These are phyloP conservation scores for Arthrobotrys sinensis DNA, from an alignment of 2,329 filamentous ascomycete genomes.

Conservation along the genomic window DNA sequence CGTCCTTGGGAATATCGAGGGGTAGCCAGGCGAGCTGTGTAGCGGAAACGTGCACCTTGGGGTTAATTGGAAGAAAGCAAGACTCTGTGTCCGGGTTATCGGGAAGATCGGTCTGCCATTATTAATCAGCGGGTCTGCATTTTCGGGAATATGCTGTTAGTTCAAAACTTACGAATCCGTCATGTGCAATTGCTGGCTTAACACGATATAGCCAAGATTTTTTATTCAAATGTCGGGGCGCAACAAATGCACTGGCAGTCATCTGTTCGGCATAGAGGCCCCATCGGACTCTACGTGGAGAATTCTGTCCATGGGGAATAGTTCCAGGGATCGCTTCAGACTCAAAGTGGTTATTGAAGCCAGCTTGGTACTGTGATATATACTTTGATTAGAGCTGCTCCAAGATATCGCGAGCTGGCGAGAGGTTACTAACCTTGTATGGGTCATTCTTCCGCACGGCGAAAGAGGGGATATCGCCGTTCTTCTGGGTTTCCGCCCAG, in stretches of 20 bases:
- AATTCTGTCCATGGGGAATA: constrained; percentile 70
- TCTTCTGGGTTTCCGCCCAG: constrained; percentile 76
- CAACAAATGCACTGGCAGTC: constrained; percentile 69
- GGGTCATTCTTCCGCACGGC: constrained; percentile 72
- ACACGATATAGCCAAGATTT: constrained; percentile 70
- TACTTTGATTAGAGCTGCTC: not conserved
- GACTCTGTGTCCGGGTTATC: constrained; percentile 67
- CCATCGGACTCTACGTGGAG: constrained; percentile 68
- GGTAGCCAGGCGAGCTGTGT: constrained; percentile 71
- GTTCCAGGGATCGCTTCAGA: constrained; percentile 70
- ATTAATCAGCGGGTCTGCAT: constrained; percentile 25
- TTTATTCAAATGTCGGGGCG: constrained; percentile 68
- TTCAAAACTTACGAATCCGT: constrained; percentile 65
- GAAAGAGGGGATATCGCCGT: constrained; percentile 73
- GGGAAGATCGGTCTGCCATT: constrained; percentile 62
- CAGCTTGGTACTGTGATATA: constrained; percentile 15
- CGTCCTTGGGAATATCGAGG: constrained; percentile 66
- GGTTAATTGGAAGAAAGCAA: constrained; percentile 70
- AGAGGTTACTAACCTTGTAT: constrained; percentile 65
- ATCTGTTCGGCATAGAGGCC: constrained; percentile 70
- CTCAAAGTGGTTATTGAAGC: constrained; percentile 66
- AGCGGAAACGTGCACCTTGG: constrained; percentile 70
- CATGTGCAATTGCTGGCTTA: constrained; percentile 69
- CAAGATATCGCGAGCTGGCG: constrained; percentile 66
- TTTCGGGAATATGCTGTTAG: constrained; percentile 33